Evolutionary conservation across 345 rosid species (phyloP).

Genomic region (Eucalyptus cloeziana): DNA sequence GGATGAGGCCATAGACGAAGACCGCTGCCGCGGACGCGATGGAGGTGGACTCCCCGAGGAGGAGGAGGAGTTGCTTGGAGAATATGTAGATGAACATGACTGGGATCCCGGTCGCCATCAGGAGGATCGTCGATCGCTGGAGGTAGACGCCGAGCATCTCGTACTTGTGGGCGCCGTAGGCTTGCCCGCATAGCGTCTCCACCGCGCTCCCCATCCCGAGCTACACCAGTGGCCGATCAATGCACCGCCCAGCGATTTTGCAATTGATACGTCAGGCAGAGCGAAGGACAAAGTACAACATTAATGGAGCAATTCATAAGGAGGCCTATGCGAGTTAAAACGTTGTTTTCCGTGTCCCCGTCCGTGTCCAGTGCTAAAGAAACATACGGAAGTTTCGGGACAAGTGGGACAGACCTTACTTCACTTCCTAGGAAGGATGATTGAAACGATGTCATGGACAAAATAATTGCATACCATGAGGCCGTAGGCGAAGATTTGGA

Average conservation of each 20-base stretch:
- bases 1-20: conserved; percentile 57
- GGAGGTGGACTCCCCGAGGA: conserved; percentile 40
- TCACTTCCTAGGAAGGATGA: not conserved
- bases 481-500: conserved; percentile 37
- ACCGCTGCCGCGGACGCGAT: conserved; percentile 45
- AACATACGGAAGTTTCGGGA: not conserved
- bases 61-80: conserved; percentile 31
- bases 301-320: not conserved
- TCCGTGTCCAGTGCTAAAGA: not conserved
- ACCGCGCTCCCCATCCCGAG: conserved; percentile 87
- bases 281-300: not conserved
- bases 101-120: conserved; percentile 32
- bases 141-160: conserved; percentile 64
- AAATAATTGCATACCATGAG: conserved; percentile 20
- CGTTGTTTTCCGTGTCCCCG: not conserved
- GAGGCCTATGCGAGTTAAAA: not conserved
- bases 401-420: not conserved
- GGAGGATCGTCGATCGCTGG: conserved; percentile 53
- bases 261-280: not conserved
- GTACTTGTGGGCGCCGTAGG: conserved; percentile 53
- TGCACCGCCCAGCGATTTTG: not conserved
- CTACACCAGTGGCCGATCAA: not conserved
- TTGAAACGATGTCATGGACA: not conserved
- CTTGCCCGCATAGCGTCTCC: conserved; percentile 80
- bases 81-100: conserved; percentile 37